Percentiles rank a stretch among this genome's conserved stretches.
phyloP scores from a whole-genome alignment of 352 stramenopile species.

The Globisporangium cederbergense region DNA sequence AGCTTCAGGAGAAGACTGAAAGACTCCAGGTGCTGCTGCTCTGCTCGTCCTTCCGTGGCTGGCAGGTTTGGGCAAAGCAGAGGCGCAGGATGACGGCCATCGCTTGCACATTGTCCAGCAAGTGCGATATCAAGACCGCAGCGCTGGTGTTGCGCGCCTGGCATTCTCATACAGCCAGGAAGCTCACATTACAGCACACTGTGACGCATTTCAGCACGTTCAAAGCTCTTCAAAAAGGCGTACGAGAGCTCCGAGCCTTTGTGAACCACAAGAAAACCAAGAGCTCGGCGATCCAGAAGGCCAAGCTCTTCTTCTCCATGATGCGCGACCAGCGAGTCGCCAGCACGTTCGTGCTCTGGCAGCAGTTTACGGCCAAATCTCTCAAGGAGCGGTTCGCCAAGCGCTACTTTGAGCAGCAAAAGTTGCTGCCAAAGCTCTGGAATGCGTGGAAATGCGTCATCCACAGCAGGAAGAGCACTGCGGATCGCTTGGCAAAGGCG shows the following conservation, averaged over 20 bases:
- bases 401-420: conserved; percentile 24
- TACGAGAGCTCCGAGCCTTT: conserved; percentile 19
- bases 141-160: conserved; percentile 21
- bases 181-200: conserved; percentile 6
- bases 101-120: conserved; percentile 20
- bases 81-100: conserved; percentile 28
- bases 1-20: conserved; percentile 55
- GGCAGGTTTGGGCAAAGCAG: conserved; percentile 31
- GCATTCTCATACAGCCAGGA: conserved; percentile 16
- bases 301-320: conserved; percentile 21
- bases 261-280: conserved; percentile 8
- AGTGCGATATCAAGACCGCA: conserved; percentile 18
- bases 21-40: conserved; percentile 55
- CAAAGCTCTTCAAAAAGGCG: conserved; percentile 17
- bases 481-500: conserved; percentile 3
- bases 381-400: conserved; percentile 23
- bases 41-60: conserved; percentile 56
- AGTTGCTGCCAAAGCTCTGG: conserved; percentile 30
- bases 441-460: conserved; percentile 20
- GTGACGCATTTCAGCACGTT: conserved; percentile 22
- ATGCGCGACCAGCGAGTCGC: conserved; percentile 16
- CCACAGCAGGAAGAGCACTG: not conserved
- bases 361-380: conserved; percentile 8
- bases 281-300: conserved; percentile 13
- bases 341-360: conserved; percentile 27